phyloP scores from a whole-genome alignment of 2,329 filamentous ascomycete genomes.

The Ilyonectria sp. region DNA sequence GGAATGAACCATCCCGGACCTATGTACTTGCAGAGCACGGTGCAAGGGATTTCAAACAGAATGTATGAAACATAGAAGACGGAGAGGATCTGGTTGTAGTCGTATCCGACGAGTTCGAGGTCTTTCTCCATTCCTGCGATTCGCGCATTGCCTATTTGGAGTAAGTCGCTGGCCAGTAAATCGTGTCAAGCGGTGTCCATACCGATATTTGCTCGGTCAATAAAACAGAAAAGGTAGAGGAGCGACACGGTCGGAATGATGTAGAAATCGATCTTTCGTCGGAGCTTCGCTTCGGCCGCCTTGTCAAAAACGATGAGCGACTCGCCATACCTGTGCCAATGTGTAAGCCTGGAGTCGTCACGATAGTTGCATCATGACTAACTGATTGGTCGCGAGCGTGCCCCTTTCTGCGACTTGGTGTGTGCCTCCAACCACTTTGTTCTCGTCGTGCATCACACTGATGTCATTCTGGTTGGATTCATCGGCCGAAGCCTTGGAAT shows the following conservation, averaged over 20 bases:
- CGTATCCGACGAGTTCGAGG: slow-evolving; percentile 63
- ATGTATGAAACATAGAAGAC: slow-evolving; percentile 78
- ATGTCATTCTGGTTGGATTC: not conserved
- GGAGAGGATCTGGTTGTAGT: slow-evolving; percentile 74
- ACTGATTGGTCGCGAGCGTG: not conserved
- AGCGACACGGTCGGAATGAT: not conserved
- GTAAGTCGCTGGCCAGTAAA: not conserved
- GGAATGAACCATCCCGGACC: slow-evolving; percentile 78
- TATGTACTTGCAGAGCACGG: slow-evolving; percentile 74
- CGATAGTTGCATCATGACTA: not conserved
- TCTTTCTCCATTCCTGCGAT: slow-evolving; percentile 71
- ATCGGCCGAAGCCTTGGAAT: not conserved
- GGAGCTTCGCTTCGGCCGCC: not conserved
- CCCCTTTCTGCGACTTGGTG: not conserved
- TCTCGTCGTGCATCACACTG: not conserved
- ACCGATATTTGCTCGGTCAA: slow-evolving; percentile 6
- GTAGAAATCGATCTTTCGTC: not conserved
- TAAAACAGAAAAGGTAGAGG: slow-evolving; percentile 3
- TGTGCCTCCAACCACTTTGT: not conserved
- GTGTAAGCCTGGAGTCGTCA: not conserved
- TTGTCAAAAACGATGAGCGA: not conserved
- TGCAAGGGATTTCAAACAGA: slow-evolving; percentile 75
- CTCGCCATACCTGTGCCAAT: not conserved
- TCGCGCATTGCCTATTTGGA: slow-evolving; percentile 66
- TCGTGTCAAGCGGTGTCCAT: not conserved